Base-by-base conservation (phyloP, 345 rosid genomes). In the Moringa oleifera region DNA sequence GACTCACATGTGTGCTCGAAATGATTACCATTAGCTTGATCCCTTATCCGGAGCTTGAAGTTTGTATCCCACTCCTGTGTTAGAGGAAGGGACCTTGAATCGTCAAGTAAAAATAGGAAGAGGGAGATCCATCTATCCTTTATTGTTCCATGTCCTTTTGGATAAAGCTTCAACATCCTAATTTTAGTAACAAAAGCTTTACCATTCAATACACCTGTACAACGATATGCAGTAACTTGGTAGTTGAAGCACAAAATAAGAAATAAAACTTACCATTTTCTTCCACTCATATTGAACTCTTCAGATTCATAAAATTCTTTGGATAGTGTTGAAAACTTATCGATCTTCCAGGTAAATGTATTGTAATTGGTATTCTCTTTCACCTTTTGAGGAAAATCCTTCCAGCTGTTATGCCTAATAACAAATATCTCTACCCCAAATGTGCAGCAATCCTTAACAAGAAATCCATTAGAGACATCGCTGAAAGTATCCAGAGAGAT, bases 341-440 rank as follows among this genome's bases (percentile, higher is more conserved):
- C 47, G 1, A 41, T 33, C 47, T 36, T 55, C 70, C 63, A 65
- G 60, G 58, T 47, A 19, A 23, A 46, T 19, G 62, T 50, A 18
- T 24, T 36, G 47, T 15, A 33, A 4, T 5, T 41, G 12, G 47
- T 15, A 41, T 7, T 7, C 1, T 41, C 17, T 15, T 41, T 41
- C 12, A 41, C 47, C 17, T 5, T 15, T 4, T 7, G 12, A 41
- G 17, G 1, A 9, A 33, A 4, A 16, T 60, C 47, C 13, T 41
- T 4, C 13, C 1, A 1, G 47, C 13, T 1, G 6, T 4, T 41
- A 41, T 41, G 47, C 9, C 13, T 41, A 41, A 41, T 50, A 4
- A 50, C 53, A 50, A 50, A 50, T 11, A 50, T 20, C 22, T 50
- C 53, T 18, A 11, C 53, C 22, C 53, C 53, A 19, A 50, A 50